Conservation (phyloP, 1,284 basidiomycete genomes). For the Sporisorium reilianum region DNA sequence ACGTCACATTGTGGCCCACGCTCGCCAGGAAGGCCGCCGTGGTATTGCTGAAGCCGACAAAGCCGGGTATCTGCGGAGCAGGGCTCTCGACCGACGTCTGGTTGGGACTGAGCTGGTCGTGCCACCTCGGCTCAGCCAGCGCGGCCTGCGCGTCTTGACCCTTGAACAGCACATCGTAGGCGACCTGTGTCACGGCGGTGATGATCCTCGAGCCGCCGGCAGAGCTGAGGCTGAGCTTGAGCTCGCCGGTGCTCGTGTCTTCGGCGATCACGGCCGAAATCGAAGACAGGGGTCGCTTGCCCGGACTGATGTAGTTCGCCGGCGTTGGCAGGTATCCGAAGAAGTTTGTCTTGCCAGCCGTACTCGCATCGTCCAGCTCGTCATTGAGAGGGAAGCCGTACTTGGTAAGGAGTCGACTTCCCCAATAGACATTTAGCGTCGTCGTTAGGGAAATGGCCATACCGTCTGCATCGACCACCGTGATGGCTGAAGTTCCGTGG, state of each 20-base stretch:
- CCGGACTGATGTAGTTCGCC: constrained; percentile 69
- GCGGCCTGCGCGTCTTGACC: constrained; percentile 55
- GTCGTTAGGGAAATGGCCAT: constrained; percentile 71
- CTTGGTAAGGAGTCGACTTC: constrained; percentile 55
- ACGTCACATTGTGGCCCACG: constrained; percentile 68
- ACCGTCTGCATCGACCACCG: constrained; percentile 69
- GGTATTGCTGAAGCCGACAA: constrained; percentile 69
- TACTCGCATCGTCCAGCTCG: constrained; percentile 71
- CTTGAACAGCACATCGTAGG: constrained; percentile 56
- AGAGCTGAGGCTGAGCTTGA: constrained; percentile 69
- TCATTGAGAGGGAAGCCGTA: constrained; percentile 65
- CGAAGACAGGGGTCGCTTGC: constrained; percentile 70
- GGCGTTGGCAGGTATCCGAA: constrained; percentile 67
- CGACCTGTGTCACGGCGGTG: constrained; percentile 70
- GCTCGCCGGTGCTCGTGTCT: constrained; percentile 63
- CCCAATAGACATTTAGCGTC: constrained; percentile 71
- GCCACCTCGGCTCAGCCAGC: constrained; percentile 70
- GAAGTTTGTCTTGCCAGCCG: constrained; percentile 68
- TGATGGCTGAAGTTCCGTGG: constrained; percentile 70
- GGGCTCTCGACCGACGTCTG: constrained; percentile 68
- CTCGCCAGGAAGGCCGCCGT: constrained; percentile 66
- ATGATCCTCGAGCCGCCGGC: constrained; percentile 71
- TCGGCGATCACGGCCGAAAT: constrained; percentile 70
- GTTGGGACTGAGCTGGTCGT: constrained; percentile 70
- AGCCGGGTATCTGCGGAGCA: constrained; percentile 51